Base-by-base conservation (phyloP, 2,329 filamentous ascomycete genomes). In the Simplicillium aogashimaense region DNA sequence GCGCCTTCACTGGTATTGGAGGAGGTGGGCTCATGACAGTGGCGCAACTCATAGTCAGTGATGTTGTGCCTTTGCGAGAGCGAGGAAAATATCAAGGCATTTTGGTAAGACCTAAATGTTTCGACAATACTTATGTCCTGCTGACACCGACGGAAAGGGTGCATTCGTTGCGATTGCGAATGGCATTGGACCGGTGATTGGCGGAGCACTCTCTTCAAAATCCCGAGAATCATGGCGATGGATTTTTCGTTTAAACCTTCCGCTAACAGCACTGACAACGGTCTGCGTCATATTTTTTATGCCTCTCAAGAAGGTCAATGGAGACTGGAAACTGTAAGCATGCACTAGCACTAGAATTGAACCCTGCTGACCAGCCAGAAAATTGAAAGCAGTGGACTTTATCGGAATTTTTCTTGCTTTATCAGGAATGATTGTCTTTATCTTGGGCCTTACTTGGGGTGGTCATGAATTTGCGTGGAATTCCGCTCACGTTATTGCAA, bases 1-100 rank as follows among this genome's bases (percentile, higher is more conserved):
- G 64, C 3, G 58, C 58, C 25, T 58, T 65, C 20, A 65, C 62
- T 7, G 61, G 64, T 36, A 72, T 86, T 41, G 83, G 83, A 15
- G 83, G 81, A 10, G 82, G 79, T 2, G 83, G 83, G 2, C 78
- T 86, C 68, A 80, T 77, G 36, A 80, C 80, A 0, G 76, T 86
- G 35, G 77, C 80, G 8, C 76, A 72, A 40, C 81, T 88, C 30
- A 64, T 88, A 43, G 62, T 88, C 49, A 82, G 76, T 45, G 84
- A 89, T 55, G 69, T 86, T 11, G 73, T 88, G 1, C 73, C 81
- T 0, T 62, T 87, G 16, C 66, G 81, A 4, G 75, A 86, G 43
- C 66, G 83, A 41, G 84, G 83, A 1, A 72, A 81, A 14, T 89
- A 82, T 72, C 84, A 88, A 55, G 83, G 83, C 1, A 59, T 65